Base-by-base conservation (phyloP, 306 rosid species). In the Ormosia emarginata region DNA sequence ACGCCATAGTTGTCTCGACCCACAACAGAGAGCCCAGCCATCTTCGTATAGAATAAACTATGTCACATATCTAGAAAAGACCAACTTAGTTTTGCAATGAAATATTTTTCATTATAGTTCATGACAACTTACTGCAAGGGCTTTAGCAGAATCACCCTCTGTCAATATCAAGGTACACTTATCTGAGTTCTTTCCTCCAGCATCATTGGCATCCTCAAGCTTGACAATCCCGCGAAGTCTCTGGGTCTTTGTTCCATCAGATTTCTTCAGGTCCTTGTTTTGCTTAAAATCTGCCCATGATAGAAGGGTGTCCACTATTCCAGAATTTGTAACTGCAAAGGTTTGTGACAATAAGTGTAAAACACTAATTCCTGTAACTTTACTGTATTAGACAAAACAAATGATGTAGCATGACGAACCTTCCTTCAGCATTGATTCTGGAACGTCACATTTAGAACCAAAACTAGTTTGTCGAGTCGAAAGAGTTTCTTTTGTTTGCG, bases 111-210 rank as follows among this genome's bases (percentile, higher is more conserved):
- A 24, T 24, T 24, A 24, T 24, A 24, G 1, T 24, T 24, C 24
- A 24, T 24, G 24, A 24, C 24, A 24, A 85, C 98, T 84, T 88
- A 93, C 99, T 3, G 99, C 98, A 82, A 95, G 98, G 57, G 99
- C 98, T 86, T 95, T 95, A 0, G 98, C 99, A 10, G 99, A 95
- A 84, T 95, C 99, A 77, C 99, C 99, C 85, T 95, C 99, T 0
- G 99, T 95, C 86, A 95, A 85, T 77, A 95, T 93, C 93, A 93
- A 85, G 61, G 99, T 95, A 80, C 99, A 95, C 74, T 87, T 87
- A 0, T 93, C 98, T 4, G 99, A 95, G 79, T 93, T 89, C 81
- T 62, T 93, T 52, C 98, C 92, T 39, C 99, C 98, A n/a, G 98
- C 99, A 55, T 88, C 88, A 86, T 95, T 95, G 11, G 99, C 99